A percentile compares a stretch with the other conserved stretches of the same genome.
Evolutionary conservation across 371 early-diverging fungal species (phyloP).

Genomic region (Mortierella sp.): DNA sequence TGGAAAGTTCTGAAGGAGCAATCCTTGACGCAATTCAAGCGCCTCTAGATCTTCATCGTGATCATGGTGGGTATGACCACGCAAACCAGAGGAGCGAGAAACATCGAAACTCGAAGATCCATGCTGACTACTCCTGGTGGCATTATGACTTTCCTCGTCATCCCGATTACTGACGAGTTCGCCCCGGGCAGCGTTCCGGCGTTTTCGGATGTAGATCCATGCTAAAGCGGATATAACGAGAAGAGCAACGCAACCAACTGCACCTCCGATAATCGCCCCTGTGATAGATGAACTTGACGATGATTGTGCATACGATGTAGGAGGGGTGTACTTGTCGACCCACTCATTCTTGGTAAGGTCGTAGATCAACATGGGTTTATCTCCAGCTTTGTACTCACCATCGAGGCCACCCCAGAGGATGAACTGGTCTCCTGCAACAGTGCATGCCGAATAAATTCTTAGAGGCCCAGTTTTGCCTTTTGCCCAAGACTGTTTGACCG

Average conservation of each 20-base stretch:
- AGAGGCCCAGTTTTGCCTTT: conserved; percentile 11
- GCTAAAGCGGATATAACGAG: neutral
- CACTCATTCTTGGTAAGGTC: conserved; percentile 17
- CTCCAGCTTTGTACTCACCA: neutral
- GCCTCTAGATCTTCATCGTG: conserved; percentile 19
- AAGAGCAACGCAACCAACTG: conserved; percentile 13
- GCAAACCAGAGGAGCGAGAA: conserved; percentile 8
- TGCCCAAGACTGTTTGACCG: conserved; percentile 12
- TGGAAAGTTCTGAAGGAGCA: too few relatives aligned
- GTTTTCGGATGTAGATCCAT: conserved; percentile 3
- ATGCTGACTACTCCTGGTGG: neutral
- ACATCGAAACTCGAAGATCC: conserved; percentile 10
- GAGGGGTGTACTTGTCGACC: conserved; percentile 19
- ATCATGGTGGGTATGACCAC: too few relatives aligned
- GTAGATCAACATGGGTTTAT: conserved; percentile 11
- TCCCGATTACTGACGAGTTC: neutral
- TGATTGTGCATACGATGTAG: conserved; percentile 1
- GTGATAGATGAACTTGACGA: neutral
- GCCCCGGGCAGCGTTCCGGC: neutral
- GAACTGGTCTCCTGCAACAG: conserved; percentile 31
- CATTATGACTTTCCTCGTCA: neutral
- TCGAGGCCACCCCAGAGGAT: conserved; percentile 29
- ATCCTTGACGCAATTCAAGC: conserved; percentile 15
- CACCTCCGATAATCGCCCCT: conserved; percentile 22
- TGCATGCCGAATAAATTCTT: conserved; percentile 22